phyloP scores from a whole-genome alignment of 2,329 filamentous ascomycete genomes.

The Fusarium anguioides region DNA sequence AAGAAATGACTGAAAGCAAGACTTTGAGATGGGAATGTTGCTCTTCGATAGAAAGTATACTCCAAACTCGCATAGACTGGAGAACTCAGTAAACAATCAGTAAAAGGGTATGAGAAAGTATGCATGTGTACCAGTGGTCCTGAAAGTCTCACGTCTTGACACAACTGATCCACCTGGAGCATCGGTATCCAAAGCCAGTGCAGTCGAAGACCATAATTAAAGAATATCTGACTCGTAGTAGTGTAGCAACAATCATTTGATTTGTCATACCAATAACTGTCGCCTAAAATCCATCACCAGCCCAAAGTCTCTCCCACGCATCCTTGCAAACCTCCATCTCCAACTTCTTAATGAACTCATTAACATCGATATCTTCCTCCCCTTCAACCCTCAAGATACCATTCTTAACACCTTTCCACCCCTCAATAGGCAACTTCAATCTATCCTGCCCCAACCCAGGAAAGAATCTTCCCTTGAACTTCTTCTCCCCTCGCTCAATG shows the following conservation, averaged over 20 bases:
- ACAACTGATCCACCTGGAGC: no score
- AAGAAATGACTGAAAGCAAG: slow-evolving; percentile 21
- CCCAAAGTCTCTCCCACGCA: slow-evolving; percentile 5
- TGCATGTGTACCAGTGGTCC: not conserved
- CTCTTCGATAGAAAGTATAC: not conserved
- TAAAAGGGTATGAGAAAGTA: no score
- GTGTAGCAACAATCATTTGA: no score
- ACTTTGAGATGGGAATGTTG: not conserved
- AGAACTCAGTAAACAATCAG: not conserved
- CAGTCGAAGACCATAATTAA: no score
- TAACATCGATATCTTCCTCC: not conserved
- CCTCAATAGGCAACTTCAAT: slow-evolving; percentile 11
- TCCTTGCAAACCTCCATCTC: not conserved
- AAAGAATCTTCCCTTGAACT: not conserved
- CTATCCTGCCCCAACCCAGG: not conserved
- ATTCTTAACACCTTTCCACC: not conserved
- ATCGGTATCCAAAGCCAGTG: no score
- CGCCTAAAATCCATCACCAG: not conserved
- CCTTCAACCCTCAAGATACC: slow-evolving; percentile 8
- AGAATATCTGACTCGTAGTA: no score
- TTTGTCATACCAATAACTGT: no score
- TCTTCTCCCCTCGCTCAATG: not conserved
- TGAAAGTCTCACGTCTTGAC: no score
- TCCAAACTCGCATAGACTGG: not conserved
- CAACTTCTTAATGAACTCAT: not conserved